A percentile compares a stretch with the other conserved stretches of the same genome.
Evolutionary conservation across 768 basidiomycete species (phyloP).

Genomic region (Sarcodon aspratus): DNA sequence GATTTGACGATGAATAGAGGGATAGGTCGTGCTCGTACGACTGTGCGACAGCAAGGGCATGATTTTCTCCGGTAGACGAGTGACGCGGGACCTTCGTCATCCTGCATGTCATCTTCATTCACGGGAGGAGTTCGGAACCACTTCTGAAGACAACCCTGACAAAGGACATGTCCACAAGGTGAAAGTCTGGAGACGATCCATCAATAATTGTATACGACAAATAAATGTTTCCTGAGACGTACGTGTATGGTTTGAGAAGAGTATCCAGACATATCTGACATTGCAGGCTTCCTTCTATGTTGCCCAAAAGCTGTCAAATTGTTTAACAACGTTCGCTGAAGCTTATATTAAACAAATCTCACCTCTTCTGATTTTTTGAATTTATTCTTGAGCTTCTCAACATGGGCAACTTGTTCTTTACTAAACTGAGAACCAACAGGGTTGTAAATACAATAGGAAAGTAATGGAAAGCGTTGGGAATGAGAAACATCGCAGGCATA

Average conservation of each 20-base stretch:
- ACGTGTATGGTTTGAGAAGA: slow-evolving; percentile 56
- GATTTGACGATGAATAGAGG: slow-evolving; percentile 62
- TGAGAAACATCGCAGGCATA: not conserved
- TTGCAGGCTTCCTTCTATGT: slow-evolving; percentile 47
- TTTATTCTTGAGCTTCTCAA: slow-evolving; percentile 46
- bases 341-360: slow-evolving; percentile 2
- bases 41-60: slow-evolving; percentile 61
- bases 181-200: slow-evolving; percentile 33
- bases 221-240: slow-evolving; percentile 15
- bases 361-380: slow-evolving; percentile 49
- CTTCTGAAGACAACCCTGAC: slow-evolving; percentile 57
- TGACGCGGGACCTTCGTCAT: slow-evolving; percentile 28
- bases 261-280: slow-evolving; percentile 77
- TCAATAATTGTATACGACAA: slow-evolving; percentile 5
- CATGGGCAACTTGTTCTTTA: slow-evolving; percentile 26
- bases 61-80: slow-evolving; percentile 52
- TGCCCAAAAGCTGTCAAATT: slow-evolving; percentile 32
- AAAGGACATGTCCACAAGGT: slow-evolving; percentile 75
- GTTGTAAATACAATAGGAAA: not conserved
- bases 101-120: slow-evolving; percentile 30
- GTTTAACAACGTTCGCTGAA: not conserved
- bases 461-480: not conserved
- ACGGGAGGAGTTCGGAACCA: slow-evolving; percentile 68
- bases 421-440: slow-evolving; percentile 6
- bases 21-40: slow-evolving; percentile 45